Percentiles rank a stretch among this genome's conserved stretches.
These are phyloP conservation scores for Sclerotinia minor DNA, from an alignment of 2,329 filamentous ascomycete genomes.

Conservation along the genomic window DNA sequence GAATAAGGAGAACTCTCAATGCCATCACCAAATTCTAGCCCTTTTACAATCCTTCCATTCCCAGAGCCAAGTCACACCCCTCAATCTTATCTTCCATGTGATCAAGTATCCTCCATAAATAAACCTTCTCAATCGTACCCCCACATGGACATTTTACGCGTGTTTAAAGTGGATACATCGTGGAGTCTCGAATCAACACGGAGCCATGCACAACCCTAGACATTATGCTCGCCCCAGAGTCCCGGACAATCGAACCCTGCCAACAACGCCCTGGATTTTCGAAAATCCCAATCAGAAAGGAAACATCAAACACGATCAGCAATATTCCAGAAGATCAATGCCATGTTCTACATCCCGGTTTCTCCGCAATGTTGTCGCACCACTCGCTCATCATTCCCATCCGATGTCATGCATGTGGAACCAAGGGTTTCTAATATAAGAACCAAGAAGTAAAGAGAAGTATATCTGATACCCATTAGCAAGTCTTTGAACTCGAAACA, in stretches of 20 bases:
- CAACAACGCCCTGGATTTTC: slow-evolving; percentile 7
- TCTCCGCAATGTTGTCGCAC: slow-evolving; percentile 11
- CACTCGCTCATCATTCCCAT: slow-evolving; percentile 1
- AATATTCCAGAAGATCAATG: slow-evolving; percentile 5
- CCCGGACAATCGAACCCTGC: slow-evolving; percentile 1
- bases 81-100: slow-evolving; percentile 3
- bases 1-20: background rate
- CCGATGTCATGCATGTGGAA: background rate
- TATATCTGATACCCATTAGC: slow-evolving; percentile 12
- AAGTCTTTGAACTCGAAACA: slow-evolving; percentile 5
- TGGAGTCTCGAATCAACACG: slow-evolving; percentile 2
- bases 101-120: background rate
- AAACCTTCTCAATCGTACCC: slow-evolving; percentile 5
- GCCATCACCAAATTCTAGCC: background rate
- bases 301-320: slow-evolving; percentile 13
- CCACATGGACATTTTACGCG: slow-evolving; percentile 12
- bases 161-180: slow-evolving; percentile 12
- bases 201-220: slow-evolving; percentile 11
- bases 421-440: slow-evolving; percentile 2
- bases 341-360: slow-evolving; percentile 2
- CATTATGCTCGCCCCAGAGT: slow-evolving; percentile 20
- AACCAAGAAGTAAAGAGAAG: background rate
- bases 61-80: background rate
- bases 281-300: background rate
- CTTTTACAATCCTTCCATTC: background rate